Base-by-base conservation (phyloP, 352 stramenopile species). In the Paralagenidium karlingii region DNA sequence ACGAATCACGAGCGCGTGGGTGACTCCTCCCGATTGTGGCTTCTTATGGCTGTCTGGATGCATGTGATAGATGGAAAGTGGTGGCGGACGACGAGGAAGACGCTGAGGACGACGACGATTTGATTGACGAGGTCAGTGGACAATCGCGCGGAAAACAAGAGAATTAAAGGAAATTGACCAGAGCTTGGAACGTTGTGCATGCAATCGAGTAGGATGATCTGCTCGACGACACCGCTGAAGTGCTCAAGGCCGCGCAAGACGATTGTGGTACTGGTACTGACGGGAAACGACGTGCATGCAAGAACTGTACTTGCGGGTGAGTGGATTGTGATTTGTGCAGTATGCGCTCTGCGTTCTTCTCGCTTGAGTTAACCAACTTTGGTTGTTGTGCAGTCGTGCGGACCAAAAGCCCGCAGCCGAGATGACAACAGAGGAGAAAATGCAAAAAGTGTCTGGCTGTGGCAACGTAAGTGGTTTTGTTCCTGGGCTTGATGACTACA, bases 221-320 rank as follows among this genome's bases (percentile, higher is more conserved):
- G 25, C 51, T 95, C 24, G 79, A 85, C 33, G 71, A 89, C 53
- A 82, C 68, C 15, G 74, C 94, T 38, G 77, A 83, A n/a, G 64
- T 91, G 13, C 57, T 87, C 22, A 53, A 82, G 52, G 55, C 69
- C 1, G 70, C 71, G 3, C 71, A 85, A 47, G 53, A 63, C 24
- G 71, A 86, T 34, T 86, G 71, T 39, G 78, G 53, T 2, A 75
- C 84, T 30, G 73, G 86, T 47, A 87, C 75, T 43, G 70, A 75
- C 38, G 82, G 82, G 32, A 96, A 97, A 60, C 82, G 81, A 51
- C 74, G 83, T 37, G 76, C 93, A 5, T 98, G 94, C 79, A 96
- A 96, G 61, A 87, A 98, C 66, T 98, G 94, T 67, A 96, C 86
- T 20, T 98, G 94, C 70, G 94, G 94, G 76, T 89, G 59, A 38